Percentiles rank a stretch among this genome's conserved stretches.
Evolutionary conservation across 2,329 filamentous ascomycete genomes (phyloP).

Genomic region (Nannizziopsis barbatae): DNA sequence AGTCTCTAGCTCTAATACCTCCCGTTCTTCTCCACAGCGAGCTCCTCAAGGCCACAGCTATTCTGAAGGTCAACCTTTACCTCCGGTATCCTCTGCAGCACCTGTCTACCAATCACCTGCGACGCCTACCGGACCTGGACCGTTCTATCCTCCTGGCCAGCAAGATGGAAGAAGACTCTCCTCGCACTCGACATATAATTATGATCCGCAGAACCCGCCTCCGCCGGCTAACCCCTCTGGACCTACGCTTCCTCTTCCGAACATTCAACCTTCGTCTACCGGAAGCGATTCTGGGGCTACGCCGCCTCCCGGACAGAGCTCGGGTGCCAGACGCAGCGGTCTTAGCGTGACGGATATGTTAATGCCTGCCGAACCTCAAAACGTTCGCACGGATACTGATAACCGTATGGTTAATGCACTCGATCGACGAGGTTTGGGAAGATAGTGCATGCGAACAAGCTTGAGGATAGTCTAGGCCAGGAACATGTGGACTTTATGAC

Average conservation of each 20-base stretch:
- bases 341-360: slow-evolving; percentile 41
- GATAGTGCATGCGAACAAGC: slow-evolving; percentile 15
- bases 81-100: slow-evolving; percentile 37
- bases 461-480: neutral
- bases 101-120: slow-evolving; percentile 34
- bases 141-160: slow-evolving; percentile 29
- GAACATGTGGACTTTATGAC: no score
- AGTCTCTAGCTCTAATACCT: slow-evolving; percentile 21
- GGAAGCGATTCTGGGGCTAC: slow-evolving; percentile 26
- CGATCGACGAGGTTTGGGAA: slow-evolving; percentile 31
- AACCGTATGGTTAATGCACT: slow-evolving; percentile 42
- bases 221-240: slow-evolving; percentile 24
- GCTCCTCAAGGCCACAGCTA: slow-evolving; percentile 33
- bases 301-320: slow-evolving; percentile 31
- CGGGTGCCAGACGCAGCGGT: slow-evolving; percentile 30
- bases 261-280: slow-evolving; percentile 26
- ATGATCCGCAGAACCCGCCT: slow-evolving; percentile 35
- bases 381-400: slow-evolving; percentile 36
- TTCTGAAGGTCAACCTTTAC: slow-evolving; percentile 38
- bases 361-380: slow-evolving; percentile 30
- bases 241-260: slow-evolving; percentile 24
- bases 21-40: slow-evolving; percentile 27
- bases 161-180: slow-evolving; percentile 34
- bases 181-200: slow-evolving; percentile 35
- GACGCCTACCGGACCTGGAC: slow-evolving; percentile 23